Evolutionary conservation across 2,329 filamentous ascomycete species (phyloP), one percentile per base, ranked within the genome.

Genomic region (Orbilia oligospora): DNA sequence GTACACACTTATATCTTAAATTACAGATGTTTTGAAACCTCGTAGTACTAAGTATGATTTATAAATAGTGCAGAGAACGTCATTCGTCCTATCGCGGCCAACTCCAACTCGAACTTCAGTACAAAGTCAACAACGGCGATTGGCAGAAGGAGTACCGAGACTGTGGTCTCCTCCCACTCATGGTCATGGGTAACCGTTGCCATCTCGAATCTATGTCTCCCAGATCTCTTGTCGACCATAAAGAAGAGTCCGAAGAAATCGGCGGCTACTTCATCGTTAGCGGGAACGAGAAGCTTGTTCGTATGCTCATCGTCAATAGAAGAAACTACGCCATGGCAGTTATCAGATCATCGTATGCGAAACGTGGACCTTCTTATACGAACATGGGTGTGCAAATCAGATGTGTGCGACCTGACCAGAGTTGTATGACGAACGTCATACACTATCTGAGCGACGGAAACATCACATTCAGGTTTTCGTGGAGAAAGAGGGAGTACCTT

Each of bases 181-280:
- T 98, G 95, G 85, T 98, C 84, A 93, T 58, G 58, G 10, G 94
- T 76, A 97, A 94, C 84, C 89, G 91, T 84, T 99, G 96, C 84
- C 94, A 99, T 83, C 89, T 99, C 27, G 91, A 97, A 84, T 91
- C 92, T 80, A 91, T 94, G 82, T 91, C 93, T 5, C 96, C 96
- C 0, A 91, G 91, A 10, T 88, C 92, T 82, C 88, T 99, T 16
- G 93, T 98, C 33, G 88, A 92, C 80, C 90, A 90, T 78, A 97
- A 97, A 84, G 96, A 99, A 85, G 96, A 99, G 85, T 92, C 94
- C 0, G 96, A 99, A 85, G 96, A 99, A 85, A 86, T 98, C 36
- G 96, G 96, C 44, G 96, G 96, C 53, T 99, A 98, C 85, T 99
- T 98, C 83, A 90, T 99, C 82, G 92, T 99, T 83, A 99, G 99